Conservation (phyloP, 805 yeast genomes). For the Cyberlindnera subsufficiens region DNA sequence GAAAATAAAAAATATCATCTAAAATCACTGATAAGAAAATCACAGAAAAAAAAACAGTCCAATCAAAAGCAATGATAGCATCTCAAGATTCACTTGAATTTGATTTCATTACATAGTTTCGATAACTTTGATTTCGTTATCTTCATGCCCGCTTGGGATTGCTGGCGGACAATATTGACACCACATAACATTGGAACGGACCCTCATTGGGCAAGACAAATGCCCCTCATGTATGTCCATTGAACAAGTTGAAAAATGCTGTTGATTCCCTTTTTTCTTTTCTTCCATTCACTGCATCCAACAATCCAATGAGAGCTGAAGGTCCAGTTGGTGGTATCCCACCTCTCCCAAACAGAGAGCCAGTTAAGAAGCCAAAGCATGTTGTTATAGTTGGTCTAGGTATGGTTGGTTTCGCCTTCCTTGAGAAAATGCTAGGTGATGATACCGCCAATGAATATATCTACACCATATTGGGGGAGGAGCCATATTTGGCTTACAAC, state of each 20-base stretch:
- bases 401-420: slow-evolving; percentile 31
- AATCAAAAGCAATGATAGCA: no score
- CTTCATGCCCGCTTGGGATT: no score
- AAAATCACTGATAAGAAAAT: no score
- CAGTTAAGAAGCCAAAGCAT: slow-evolving; percentile 5
- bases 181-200: no score
- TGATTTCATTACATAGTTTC: no score
- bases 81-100: no score
- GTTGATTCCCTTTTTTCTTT: neutral
- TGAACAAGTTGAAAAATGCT: neutral
- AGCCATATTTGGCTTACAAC: slow-evolving; percentile 30
- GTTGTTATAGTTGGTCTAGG: slow-evolving; percentile 31
- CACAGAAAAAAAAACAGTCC: no score
- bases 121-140: no score
- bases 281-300: no score
- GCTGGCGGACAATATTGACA: no score
- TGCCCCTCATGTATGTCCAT: neutral
- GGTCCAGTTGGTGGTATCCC: slow-evolving; percentile 14
- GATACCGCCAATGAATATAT: slow-evolving; percentile 24
- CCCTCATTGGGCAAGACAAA: no score
- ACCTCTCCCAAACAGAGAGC: slow-evolving; percentile 12
- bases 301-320: slow-evolving; percentile 4
- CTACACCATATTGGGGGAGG: slow-evolving; percentile 30
- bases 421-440: slow-evolving; percentile 28
- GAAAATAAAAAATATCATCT: no score